Percentiles rank a stretch among this genome's conserved stretches.
Evolutionary conservation across 371 early-diverging fungal genomes (phyloP).

Genomic region (Funneliformis caledonium): DNA sequence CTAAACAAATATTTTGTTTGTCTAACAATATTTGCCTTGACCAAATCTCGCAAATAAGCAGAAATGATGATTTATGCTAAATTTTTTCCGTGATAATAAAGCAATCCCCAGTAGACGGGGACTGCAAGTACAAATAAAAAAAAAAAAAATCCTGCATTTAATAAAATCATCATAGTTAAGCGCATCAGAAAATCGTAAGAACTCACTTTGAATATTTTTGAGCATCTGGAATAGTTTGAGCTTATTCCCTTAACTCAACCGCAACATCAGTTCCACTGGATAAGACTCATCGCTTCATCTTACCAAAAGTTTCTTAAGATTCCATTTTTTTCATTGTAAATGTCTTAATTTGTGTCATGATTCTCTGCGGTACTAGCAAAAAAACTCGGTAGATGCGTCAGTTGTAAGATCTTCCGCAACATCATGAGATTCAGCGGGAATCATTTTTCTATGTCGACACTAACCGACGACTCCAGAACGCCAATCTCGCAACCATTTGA

Average conservation of each 20-base stretch:
- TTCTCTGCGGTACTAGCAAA: neutral
- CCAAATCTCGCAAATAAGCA: too few relatives aligned
- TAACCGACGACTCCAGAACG: too few relatives aligned
- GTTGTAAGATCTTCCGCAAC: too few relatives aligned
- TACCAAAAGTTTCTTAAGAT: slow-evolving; percentile 21
- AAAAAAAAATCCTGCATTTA: neutral
- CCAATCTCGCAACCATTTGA: too few relatives aligned
- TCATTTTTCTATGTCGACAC: too few relatives aligned
- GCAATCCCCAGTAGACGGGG: neutral
- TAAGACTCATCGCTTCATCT: slow-evolving; percentile 14
- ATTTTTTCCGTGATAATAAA: too few relatives aligned
- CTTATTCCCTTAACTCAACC: slow-evolving; percentile 22
- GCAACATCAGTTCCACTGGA: slow-evolving; percentile 39
- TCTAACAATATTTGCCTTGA: too few relatives aligned
- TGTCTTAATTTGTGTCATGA: neutral
- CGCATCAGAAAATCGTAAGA: neutral
- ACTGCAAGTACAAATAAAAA: neutral
- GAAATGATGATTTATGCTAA: too few relatives aligned
- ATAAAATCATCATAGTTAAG: neutral
- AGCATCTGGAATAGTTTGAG: slow-evolving; percentile 18
- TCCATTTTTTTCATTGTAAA: slow-evolving; percentile 11
- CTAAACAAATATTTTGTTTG: too few relatives aligned
- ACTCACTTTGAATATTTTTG: slow-evolving; percentile 36
- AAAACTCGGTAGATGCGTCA: too few relatives aligned
- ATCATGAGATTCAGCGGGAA: too few relatives aligned